Evolutionary conservation across 306 rosid genomes (phyloP), one percentile per base, ranked within the genome.

Genomic region (Biancaea sappan): DNA sequence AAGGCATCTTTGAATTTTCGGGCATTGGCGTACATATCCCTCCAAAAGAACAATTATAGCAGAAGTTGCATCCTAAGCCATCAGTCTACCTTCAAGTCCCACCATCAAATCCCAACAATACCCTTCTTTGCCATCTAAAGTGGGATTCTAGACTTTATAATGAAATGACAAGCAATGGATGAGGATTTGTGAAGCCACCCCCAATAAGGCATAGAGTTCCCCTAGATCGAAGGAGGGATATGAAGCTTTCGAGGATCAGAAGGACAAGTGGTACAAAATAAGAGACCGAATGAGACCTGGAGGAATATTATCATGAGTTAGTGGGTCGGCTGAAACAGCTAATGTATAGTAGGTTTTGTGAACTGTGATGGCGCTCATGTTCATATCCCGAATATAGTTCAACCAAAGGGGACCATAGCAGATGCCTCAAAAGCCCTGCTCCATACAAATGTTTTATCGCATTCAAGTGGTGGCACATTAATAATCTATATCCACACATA

Each of bases 1-100:
- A 31, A 13, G 52, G 89, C 75, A 83, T 73, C 88, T 84, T 81
- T 83, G 86, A 88, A 77, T 47, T 56, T 37, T 46, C 19, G 40
- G 41, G 44, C 47, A 71, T 24, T 58, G 31, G 34, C 58, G 29
- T 70, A 8, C 64, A 71, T 14, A 60, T 64, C 63, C 64, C 66
- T 37, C 26, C 37, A 37, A 70, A 73, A 63, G 37, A 51, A 18
- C 50, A 37, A 65, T 41, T 13, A 38, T 40, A 48, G 32, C 34
- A 26, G 21, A 24, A 26, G 14, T 54, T 52, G 8, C 73, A 70
- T 41, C 14, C 43, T 35, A 52, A 32, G 32, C 3, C 25, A 8
- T 26, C 71, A 51, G 38, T 37, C 24, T 28, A 32, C 22, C 31
- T 35, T 51, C 4, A 47, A 69, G 70, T 11, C n/a, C 50, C 12